Percentiles rank a stretch among this genome's conserved stretches.
phyloP scores from a whole-genome alignment of 2,329 filamentous ascomycete genomes.

The Paraphoma chrysanthemicola region DNA sequence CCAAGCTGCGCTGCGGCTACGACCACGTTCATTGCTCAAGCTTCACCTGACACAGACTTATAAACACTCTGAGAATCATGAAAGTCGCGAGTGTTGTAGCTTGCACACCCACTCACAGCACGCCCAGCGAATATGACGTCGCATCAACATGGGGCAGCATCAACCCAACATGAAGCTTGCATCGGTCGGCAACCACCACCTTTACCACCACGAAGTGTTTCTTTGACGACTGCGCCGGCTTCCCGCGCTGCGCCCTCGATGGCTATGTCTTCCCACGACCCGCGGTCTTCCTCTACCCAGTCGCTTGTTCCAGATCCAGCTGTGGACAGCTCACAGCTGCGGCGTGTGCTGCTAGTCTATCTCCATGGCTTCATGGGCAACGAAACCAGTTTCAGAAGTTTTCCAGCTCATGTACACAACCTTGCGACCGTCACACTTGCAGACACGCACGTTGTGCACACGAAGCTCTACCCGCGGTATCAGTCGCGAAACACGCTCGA shows the following conservation, averaged over 20 bases:
- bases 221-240: slow-evolving; percentile 17
- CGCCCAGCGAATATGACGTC: slow-evolving; percentile 27
- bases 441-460: slow-evolving; percentile 81
- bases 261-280: slow-evolving; percentile 47
- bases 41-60: not conserved
- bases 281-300: slow-evolving; percentile 54
- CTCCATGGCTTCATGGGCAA: slow-evolving; percentile 92
- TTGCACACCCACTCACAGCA: slow-evolving; percentile 14
- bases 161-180: slow-evolving; percentile 20
- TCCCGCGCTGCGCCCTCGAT: slow-evolving; percentile 29
- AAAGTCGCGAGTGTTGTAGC: not conserved
- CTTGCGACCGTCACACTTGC: slow-evolving; percentile 70
- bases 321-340: slow-evolving; percentile 40
- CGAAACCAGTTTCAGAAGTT: slow-evolving; percentile 84
- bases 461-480: slow-evolving; percentile 84
- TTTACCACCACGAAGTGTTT: slow-evolving; percentile 37
- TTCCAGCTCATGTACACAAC: slow-evolving; percentile 86
- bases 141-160: slow-evolving; percentile 5
- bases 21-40: not conserved
- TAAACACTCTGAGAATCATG: not conserved
- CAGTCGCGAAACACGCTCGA: slow-evolving; percentile 76
- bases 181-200: slow-evolving; percentile 30
- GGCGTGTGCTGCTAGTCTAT: slow-evolving; percentile 77
- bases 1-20: not conserved
- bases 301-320: slow-evolving; percentile 51